Base-by-base conservation (phyloP, 2,329 filamentous ascomycete species). In the Stachybotrys echinatus region DNA sequence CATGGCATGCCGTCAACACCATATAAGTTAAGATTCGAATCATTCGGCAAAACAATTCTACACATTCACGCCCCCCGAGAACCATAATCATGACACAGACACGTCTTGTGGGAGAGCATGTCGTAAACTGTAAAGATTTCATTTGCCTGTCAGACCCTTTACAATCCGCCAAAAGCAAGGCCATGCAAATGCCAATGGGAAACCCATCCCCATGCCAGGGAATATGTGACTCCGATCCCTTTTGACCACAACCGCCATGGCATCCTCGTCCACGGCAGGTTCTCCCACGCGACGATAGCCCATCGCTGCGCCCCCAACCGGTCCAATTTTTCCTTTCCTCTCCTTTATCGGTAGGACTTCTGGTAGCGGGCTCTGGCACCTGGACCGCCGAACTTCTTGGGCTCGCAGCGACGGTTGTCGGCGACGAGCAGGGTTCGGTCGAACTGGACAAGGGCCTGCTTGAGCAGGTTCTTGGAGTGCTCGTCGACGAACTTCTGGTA, bases 401-500 rank as follows among this genome's bases (percentile, higher is more conserved):
- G 92, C 85, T 99, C 94, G 77, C 90, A 94, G 68, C 94, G 89
- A 76, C 94, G 88, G 88, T 96, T 96, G 79, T 99, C 94, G 76
- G 94, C 94, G 68, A 99, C 94, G 71, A 99, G 88, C 63, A 99
- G 87, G 73, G 91, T 95, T 71, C 92, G 86, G 83, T 96, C 91
- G 83, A 92, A 99, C 75, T 91, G 85, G 70, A 92, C 89, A 65
- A 99, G 86, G 64, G 89, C 89, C 79, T 92, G 88, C 90, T 97
- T 99, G 71, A 99, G 85, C 79, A 91, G 83, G 86, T 97, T 96
- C 89, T 99, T 99, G 81, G 88, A 90, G 88, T 97, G 92, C 88
- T 99, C 94, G 73, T 99, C 94, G 77, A 97, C 90, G 81, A 87
- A 99, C 85, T 99, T 96, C 82, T 96, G 92, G 88, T 96, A 97